Evolutionary conservation across 2,329 filamentous ascomycete genomes (phyloP), one percentile per base, ranked within the genome.

Genomic region (Aspergillus texensis): DNA sequence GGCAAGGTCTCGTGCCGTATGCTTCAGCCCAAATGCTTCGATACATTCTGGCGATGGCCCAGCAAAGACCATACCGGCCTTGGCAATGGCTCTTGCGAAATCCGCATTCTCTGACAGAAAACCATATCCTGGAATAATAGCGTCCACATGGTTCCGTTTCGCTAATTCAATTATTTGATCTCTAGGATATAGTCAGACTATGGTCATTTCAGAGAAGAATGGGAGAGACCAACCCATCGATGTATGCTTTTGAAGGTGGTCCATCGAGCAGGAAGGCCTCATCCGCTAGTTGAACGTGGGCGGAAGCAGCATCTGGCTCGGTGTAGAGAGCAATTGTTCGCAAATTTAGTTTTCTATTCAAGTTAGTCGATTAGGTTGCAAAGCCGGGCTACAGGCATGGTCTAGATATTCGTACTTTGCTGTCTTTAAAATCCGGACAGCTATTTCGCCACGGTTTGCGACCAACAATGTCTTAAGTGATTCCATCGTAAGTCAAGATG

Each of bases 101-200:
- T 84, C 80, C 5, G 85, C 82, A 70, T 89, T 88, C 63, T 91
- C 88, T 0, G 85, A 85, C 1, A 91, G 75, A 64, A 90, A 90
- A 0, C 89, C 89, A 76, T 91, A 91, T 2, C 89, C 88, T 0
- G 88, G 88, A 57, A 89, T 87, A 19, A 91, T 82, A 4, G 86
- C 87, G 64, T 90, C 82, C 2, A 76, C 84, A 2, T 77, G 70
- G 16, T 81, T 76, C 3, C 78, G 72, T 48, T 80, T 81, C 11
- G 86, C 86, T n/a, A 88, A 80, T 4, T 78, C 71, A 21, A 89
- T 75, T 3, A 81, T 79, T 52, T 76, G 70, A 24, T 79, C 74
- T 45, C 71, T 69, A 28, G 12, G 26, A 24, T 43, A 19, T 58
- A 11, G 52, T 62, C 11, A 52, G 55, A 41, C 12, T 24, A 26